Evolutionary conservation across 2,329 filamentous ascomycete species (phyloP).

Genomic region (Fusarium torreyae): DNA sequence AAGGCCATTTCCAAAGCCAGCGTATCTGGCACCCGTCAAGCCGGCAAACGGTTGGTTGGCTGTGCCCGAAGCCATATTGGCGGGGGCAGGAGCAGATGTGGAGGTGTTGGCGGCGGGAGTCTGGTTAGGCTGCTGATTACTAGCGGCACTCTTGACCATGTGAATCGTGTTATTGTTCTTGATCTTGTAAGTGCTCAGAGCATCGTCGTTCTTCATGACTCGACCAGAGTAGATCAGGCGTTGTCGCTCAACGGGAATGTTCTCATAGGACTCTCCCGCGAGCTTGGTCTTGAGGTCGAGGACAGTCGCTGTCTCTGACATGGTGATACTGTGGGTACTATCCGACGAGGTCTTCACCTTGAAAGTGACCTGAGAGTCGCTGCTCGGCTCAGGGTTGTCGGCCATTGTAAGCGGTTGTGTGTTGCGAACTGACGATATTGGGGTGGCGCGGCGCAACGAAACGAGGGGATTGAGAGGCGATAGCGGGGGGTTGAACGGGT

Average conservation of each 20-base stretch:
- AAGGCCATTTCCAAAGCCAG: conserved; percentile 85
- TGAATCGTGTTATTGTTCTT: conserved; percentile 97
- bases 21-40: conserved; percentile 92
- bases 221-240: conserved; percentile 97
- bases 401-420: conserved; percentile 66
- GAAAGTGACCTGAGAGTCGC: conserved; percentile 89
- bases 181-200: conserved; percentile 89
- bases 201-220: conserved; percentile 95
- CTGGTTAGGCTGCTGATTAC: conserved; percentile 71
- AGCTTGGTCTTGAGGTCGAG: conserved; percentile 92
- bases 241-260: conserved; percentile 89
- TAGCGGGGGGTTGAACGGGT: conserved; percentile 17
- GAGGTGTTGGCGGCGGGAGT: conserved; percentile 56
- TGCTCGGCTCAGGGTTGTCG: conserved; percentile 72
- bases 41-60: conserved; percentile 92
- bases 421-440: conserved; percentile 24
- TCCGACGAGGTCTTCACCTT: conserved; percentile 98
- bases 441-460: conserved; percentile 36
- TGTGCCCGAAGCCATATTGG: conserved; percentile 85
- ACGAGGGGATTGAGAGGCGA: conserved; percentile 32
- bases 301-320: conserved; percentile 82
- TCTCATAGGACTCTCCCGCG: conserved; percentile 83
- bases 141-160: conserved; percentile 95
- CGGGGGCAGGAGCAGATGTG: conserved; percentile 65
- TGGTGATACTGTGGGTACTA: conserved; percentile 85